Percentiles rank a stretch among this genome's conserved stretches.
phyloP scores from a whole-genome alignment of 106 monocot genomes.

The Allium cepa region DNA sequence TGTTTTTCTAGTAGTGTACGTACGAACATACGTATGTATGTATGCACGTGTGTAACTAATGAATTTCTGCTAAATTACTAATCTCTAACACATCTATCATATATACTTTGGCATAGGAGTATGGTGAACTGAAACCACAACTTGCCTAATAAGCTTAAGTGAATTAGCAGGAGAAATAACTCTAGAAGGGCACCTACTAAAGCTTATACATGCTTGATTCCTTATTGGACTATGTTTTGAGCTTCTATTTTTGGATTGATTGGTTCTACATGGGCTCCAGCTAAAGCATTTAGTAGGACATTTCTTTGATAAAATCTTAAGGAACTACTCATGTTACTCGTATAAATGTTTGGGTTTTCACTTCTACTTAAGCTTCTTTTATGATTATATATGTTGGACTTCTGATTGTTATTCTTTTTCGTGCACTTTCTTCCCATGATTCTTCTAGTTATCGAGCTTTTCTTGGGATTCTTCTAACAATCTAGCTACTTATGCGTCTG shows the following conservation, averaged over 20 bases:
- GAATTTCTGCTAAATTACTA: conserved; percentile 17
- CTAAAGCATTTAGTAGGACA: conserved; percentile 10
- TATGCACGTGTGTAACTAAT: too few species aligned
- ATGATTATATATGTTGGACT: conserved; percentile 14
- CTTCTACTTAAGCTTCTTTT: conserved; percentile 34
- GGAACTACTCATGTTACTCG: conserved; percentile 36
- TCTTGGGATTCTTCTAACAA: conserved; percentile 17
- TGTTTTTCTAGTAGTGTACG: too few species aligned
- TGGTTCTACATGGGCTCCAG: conserved; percentile 13
- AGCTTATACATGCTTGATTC: conserved; percentile 29
- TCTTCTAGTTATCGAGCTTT: conserved; percentile 12
- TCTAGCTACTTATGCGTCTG: conserved; percentile 38
- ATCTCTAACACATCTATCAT: conserved; percentile 69
- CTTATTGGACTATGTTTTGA: conserved; percentile 24
- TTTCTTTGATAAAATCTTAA: conserved; percentile 5
- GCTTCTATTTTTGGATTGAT: conserved; percentile 31
- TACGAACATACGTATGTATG: too few species aligned
- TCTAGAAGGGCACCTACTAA: conserved; percentile 53
- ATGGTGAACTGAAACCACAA: conserved; percentile 78
- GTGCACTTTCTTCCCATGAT: conserved; percentile 5
- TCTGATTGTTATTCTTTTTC: conserved; percentile 18
- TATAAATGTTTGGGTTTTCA: conserved; percentile 34
- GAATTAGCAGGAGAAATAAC: conserved; percentile 82
- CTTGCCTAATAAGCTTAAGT: conserved; percentile 72
- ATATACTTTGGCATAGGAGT: conserved; percentile 75